Percentiles rank a stretch among this genome's conserved stretches.
phyloP scores from a whole-genome alignment of 192 early-diverging fungal species.

The Funneliformis mosseae region DNA sequence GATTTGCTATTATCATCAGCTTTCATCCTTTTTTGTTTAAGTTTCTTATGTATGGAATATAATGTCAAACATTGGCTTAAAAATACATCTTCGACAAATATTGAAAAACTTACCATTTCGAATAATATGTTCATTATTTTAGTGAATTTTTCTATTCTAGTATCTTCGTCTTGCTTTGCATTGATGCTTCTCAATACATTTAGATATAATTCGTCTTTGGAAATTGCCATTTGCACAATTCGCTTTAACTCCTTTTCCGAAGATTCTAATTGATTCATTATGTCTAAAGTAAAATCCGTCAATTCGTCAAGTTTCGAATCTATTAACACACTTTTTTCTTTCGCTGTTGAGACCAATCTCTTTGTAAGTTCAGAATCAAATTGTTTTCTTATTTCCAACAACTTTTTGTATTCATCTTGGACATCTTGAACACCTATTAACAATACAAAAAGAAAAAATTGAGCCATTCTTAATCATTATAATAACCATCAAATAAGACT shows the following conservation, averaged over 20 bases:
- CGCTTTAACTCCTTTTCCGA: neutral
- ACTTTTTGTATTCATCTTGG: neutral
- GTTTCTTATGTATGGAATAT: no score
- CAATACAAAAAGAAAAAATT: neutral
- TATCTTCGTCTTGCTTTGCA: conserved; percentile 2
- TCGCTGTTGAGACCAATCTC: conserved; percentile 1
- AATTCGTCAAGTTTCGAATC: neutral
- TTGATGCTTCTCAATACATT: neutral
- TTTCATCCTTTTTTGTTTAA: no score
- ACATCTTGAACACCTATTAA: neutral
- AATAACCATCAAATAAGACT: neutral
- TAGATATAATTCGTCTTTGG: neutral
- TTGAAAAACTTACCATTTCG: conserved; percentile 3
- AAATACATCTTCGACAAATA: no score
- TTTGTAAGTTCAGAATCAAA: conserved; percentile 4
- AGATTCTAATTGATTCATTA: conserved; percentile 8
- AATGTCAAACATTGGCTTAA: no score
- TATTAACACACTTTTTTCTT: conserved; percentile 1
- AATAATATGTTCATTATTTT: neutral
- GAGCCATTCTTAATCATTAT: neutral
- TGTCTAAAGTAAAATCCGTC: neutral
- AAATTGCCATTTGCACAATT: neutral
- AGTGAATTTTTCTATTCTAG: conserved; percentile 2
- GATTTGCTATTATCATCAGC: no score
- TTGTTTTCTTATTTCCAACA: neutral